A percentile compares a stretch with the other conserved stretches of the same genome.
These are phyloP conservation scores for Russula abietina DNA, from an alignment of 768 basidiomycete species.

Conservation along the genomic window DNA sequence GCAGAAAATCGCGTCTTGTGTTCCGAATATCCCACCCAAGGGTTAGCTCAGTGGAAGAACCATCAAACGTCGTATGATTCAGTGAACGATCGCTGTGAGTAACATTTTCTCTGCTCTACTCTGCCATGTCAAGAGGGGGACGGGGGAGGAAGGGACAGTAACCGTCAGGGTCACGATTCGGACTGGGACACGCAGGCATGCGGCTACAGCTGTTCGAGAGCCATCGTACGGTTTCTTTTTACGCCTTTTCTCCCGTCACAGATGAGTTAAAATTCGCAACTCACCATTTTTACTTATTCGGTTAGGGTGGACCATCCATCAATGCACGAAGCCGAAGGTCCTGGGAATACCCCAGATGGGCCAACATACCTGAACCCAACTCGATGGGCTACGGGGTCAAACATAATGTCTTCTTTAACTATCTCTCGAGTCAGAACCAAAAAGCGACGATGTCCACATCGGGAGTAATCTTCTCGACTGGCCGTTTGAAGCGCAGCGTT, in stretches of 20 bases:
- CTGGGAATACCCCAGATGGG: slow-evolving; percentile 39
- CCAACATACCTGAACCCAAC: slow-evolving; percentile 49
- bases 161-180: no score
- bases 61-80: slow-evolving; percentile 17
- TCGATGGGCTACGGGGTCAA: slow-evolving; percentile 56
- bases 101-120: background rate
- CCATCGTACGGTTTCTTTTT: background rate
- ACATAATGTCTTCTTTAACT: slow-evolving; percentile 64
- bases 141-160: no score
- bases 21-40: slow-evolving; percentile 47
- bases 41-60: slow-evolving; percentile 1
- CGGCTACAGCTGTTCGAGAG: background rate
- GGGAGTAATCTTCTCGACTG: slow-evolving; percentile 53
- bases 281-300: background rate
- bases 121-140: background rate
- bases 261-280: background rate
- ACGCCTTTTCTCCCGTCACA: background rate
- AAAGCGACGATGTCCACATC: slow-evolving; percentile 60
- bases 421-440: slow-evolving; percentile 45
- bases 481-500: slow-evolving; percentile 50
- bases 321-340: slow-evolving; percentile 46
- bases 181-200: background rate
- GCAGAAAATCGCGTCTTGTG: slow-evolving; percentile 36
- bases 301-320: slow-evolving; percentile 38
- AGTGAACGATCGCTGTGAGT: slow-evolving; percentile 22